Evolutionary conservation across 495 filamentous ascomycete species (phyloP).

Genomic region (Hyaloscypha bicolor): DNA sequence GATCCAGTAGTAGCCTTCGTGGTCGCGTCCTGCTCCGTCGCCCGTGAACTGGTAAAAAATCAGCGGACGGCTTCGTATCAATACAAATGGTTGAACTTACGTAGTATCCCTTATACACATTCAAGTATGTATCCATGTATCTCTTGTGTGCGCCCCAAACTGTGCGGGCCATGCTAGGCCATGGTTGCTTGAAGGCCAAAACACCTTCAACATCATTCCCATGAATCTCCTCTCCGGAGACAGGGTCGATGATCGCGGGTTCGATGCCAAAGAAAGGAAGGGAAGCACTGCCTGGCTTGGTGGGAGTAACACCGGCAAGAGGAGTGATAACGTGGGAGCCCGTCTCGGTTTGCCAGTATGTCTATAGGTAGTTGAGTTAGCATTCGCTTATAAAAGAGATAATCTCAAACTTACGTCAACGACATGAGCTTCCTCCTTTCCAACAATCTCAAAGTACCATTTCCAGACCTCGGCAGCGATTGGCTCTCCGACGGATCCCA

Average conservation of each 20-base stretch:
- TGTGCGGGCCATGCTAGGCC: slow-evolving; percentile 98
- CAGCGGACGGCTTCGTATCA: background rate
- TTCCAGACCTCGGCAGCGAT: slow-evolving; percentile 99
- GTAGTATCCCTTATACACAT: slow-evolving; percentile 98
- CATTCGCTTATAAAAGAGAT: background rate
- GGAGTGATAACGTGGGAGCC: slow-evolving; percentile 90
- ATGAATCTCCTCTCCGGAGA: slow-evolving; percentile 89
- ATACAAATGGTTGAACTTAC: slow-evolving; percentile 54
- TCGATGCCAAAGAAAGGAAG: slow-evolving; percentile 97
- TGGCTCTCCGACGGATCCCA: slow-evolving; percentile 97
- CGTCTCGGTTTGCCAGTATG: slow-evolving; percentile 99
- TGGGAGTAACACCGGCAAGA: slow-evolving; percentile 73
- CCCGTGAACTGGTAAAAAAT: slow-evolving; percentile 79
- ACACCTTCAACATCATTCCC: slow-evolving; percentile 99
- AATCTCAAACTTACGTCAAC: slow-evolving; percentile 73
- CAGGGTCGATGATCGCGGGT: slow-evolving; percentile 95
- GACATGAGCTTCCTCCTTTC: slow-evolving; percentile 90
- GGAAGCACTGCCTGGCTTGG: slow-evolving; percentile 76
- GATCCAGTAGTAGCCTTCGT: slow-evolving; percentile 99
- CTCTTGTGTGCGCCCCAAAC: slow-evolving; percentile 98
- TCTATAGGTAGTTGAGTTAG: slow-evolving; percentile 56
- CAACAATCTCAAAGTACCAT: slow-evolving; percentile 97
- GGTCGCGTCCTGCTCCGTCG: slow-evolving; percentile 94
- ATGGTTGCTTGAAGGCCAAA: slow-evolving; percentile 95
- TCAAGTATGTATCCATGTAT: slow-evolving; percentile 98